Percentiles rank a stretch among this genome's conserved stretches.
phyloP scores from a whole-genome alignment of 2,329 filamentous ascomycete genomes.

The Colletotrichum sp. region DNA sequence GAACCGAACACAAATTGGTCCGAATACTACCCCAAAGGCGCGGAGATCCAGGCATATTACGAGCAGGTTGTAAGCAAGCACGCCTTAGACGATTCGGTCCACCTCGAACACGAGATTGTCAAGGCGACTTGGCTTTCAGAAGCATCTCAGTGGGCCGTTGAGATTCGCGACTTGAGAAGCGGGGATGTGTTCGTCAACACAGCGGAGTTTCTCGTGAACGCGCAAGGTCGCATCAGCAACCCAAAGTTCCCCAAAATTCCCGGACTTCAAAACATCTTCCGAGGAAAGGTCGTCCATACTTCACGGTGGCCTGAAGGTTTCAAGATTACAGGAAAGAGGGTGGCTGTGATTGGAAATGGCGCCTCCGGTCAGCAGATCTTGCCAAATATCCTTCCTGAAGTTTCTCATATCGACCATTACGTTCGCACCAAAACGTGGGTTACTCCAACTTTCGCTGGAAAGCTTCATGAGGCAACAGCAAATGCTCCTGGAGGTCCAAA shows the following conservation, averaged over 20 bases:
- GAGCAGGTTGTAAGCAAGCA: background rate
- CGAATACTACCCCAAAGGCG: conserved; percentile 20
- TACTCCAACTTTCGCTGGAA: background rate
- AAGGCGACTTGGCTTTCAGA: background rate
- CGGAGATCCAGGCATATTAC: conserved; percentile 23
- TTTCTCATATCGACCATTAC: background rate
- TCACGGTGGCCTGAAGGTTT: background rate
- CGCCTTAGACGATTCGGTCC: background rate
- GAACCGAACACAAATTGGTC: conserved; percentile 22
- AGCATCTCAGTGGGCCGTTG: background rate
- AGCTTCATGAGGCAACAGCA: background rate
- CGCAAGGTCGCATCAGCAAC: background rate
- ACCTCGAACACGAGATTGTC: background rate
- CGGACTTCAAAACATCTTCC: background rate
- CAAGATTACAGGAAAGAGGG: background rate
- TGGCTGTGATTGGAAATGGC: background rate
- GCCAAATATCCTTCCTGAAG: background rate
- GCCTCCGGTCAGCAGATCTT: background rate
- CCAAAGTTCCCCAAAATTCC: background rate
- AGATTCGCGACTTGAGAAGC: background rate
- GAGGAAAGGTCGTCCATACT: background rate
- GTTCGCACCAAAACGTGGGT: background rate
- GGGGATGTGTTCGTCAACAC: background rate
- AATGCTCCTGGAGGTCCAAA: background rate
- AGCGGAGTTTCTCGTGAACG: background rate